Conservation (phyloP, 2,329 filamentous ascomycete genomes). For the Neoarthrinium moseri region DNA sequence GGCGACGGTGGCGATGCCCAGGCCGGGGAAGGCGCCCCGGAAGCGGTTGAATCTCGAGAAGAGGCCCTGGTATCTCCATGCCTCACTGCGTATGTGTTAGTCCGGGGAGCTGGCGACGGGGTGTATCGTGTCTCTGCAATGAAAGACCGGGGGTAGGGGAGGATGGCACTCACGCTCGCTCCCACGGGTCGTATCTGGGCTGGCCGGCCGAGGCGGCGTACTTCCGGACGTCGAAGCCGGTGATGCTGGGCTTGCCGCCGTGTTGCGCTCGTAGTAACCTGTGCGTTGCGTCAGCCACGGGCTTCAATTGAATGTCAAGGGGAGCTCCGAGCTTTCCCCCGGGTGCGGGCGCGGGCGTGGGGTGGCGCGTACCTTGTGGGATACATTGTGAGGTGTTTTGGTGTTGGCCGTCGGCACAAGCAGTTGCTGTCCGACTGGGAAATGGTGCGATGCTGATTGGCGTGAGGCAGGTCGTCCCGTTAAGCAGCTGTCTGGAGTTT, state of each 20-base stretch:
- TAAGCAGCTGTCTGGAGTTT: slow-evolving; percentile 4
- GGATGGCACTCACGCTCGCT: slow-evolving; percentile 49
- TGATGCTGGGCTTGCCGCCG: slow-evolving; percentile 70
- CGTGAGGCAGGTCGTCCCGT: not conserved
- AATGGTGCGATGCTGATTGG: slow-evolving; percentile 13
- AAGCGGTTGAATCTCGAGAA: slow-evolving; percentile 91
- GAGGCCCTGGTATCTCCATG: slow-evolving; percentile 88
- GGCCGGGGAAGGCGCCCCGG: slow-evolving; percentile 80
- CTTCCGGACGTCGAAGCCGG: slow-evolving; percentile 86
- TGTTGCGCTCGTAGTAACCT: slow-evolving; percentile 52
- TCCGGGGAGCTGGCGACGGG: too few species aligned
- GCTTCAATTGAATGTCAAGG: too few species aligned
- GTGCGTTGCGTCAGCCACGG: too few species aligned
- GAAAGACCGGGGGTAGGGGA: too few species aligned
- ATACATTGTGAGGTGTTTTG: slow-evolving; percentile 32
- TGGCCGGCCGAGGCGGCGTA: slow-evolving; percentile 70
- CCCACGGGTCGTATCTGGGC: slow-evolving; percentile 66
- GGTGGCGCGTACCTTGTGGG: slow-evolving; percentile 32
- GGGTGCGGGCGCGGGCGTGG: too few species aligned
- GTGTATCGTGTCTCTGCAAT: too few species aligned
- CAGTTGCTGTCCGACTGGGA: slow-evolving; percentile 6
- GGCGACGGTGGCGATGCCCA: slow-evolving; percentile 88
- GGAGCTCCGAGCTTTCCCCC: too few species aligned
- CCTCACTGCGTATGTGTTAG: slow-evolving; percentile 63
- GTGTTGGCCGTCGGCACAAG: slow-evolving; percentile 3